Evolutionary conservation across 2,329 filamentous ascomycete genomes (phyloP), one percentile per base, ranked within the genome.

Genomic region (Cercospora sp.): DNA sequence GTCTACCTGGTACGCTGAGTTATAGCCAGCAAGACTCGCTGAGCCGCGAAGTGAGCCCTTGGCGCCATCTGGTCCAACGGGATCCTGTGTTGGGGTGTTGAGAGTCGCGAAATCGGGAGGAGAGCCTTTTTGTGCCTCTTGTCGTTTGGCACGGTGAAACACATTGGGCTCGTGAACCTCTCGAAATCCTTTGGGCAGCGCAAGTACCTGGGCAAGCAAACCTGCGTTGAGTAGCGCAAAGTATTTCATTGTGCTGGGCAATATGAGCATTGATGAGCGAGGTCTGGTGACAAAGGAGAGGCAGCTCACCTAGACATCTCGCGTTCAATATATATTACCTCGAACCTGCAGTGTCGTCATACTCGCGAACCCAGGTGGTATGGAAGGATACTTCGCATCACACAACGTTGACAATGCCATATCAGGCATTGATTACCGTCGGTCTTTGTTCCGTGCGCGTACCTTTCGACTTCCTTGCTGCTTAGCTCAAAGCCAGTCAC

Each of bases 21-120:
- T 76, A 68, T 77, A 80, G 5, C 80, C 80, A 12, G 72, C 69
- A 7, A 81, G 72, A 10, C 73, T 71, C 3, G 72, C 69, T 3
- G 76, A 72, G 2, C 79, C 80, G 40, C 79, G 75, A 7, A 80
- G 72, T 2, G 72, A 77, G n/a, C 80, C 80, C 30, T 75, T 78
- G 40, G 77, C 74, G 30, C 75, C 79, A 24, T 77, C 68, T 12
- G 80, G 79, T 16, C 75, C 78, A 30, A 59, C 62, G 8, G 71
- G 67, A 18, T 67, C 63, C 16, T 32, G 55, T 18, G 66, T 70
- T 2, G 64, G 64, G 8, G 62, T 60, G 30, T 63, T 58, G 5
- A 69, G 49, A 10, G 67, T 63, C 16, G 71, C 69, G n/a, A 71
- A 72, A 12, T 69, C 69, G 28, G 71, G 71, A n/a, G 69, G 71